Base-by-base conservation (phyloP, 805 yeast genomes). In the Ascoidea rubescens region DNA sequence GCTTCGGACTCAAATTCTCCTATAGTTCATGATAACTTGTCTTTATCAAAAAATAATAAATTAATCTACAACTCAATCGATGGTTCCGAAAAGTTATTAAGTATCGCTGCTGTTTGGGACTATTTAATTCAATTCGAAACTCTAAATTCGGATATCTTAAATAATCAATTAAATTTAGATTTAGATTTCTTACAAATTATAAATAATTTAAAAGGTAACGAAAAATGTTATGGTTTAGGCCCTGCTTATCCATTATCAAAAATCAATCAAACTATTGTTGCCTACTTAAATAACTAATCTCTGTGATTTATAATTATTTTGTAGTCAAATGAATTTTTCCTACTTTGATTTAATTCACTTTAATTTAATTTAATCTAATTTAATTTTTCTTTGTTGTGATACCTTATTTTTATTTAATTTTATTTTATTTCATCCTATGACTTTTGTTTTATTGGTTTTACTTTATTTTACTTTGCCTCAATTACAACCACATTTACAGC, bases 71-170 rank as follows among this genome's bases (percentile, higher is more conserved):
- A 57, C 16, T 57, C 58, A 53, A 8, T 48, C 46, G 69, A 68
- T 10, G 76, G 77, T 1, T 21, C 28, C 3, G 64, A 67, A 33
- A 74, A 75, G 59, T 70, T 85, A 47, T 67, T 87, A 54, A 87
- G 89, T 0, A 70, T 86, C 0, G 79, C 86, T 17, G 93, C 91
- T 1, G 82, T 86, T 2, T 88, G 96, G 96, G 91, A 87, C 62
- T 84, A 83, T 62, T 65, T 88, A 48, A 67, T 73, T 56, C 69
- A 71, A 54, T 66, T 73, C 30, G 77, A 72, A 52, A 71, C 70
- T 46, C 65, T 70, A n/a, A 72, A 75, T 50, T 75, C 78, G 42
- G 73, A 69, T 45, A 60, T 65, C 28, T 21, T 21, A 21, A 21
- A 21, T 21, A 21, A 21, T 21, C 28, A 21, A 21, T 21, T 21